phyloP scores from a whole-genome alignment of 148 eudicot species.

The Spergularia bocconei region DNA sequence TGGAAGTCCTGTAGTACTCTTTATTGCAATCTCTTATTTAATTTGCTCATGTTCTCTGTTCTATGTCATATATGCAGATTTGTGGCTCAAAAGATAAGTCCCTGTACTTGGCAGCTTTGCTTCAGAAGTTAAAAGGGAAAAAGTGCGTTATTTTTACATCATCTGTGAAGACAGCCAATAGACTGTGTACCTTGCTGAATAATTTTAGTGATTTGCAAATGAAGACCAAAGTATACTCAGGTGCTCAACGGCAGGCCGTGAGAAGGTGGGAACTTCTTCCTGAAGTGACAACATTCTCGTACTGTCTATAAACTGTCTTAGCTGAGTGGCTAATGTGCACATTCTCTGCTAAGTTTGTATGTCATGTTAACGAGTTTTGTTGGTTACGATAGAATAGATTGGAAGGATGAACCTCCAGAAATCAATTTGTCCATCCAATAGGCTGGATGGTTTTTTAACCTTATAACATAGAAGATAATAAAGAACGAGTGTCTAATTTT shows the following conservation, averaged over 20 bases:
- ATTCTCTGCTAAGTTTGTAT: background rate
- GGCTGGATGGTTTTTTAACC: background rate
- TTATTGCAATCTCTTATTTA: background rate
- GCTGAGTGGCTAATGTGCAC: background rate
- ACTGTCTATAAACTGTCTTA: background rate
- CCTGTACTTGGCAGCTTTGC: constrained; percentile 67
- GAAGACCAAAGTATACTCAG: constrained; percentile 76
- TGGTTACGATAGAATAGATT: background rate
- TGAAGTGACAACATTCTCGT: background rate
- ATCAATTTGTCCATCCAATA: no score
- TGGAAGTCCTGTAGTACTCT: no score
- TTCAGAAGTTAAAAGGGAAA: constrained; percentile 68
- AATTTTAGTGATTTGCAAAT: constrained; percentile 64
- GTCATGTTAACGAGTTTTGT: background rate
- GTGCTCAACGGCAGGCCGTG: constrained; percentile 72
- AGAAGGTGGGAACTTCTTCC: constrained; percentile 57
- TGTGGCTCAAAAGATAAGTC: constrained; percentile 79
- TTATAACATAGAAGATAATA: background rate
- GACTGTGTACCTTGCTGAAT: constrained; percentile 63
- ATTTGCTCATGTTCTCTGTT: constrained; percentile 5
- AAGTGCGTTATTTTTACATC: constrained; percentile 93
- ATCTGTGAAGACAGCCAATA: constrained; percentile 78
- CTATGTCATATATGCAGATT: constrained; percentile 47
- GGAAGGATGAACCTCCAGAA: background rate
- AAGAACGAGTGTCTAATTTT: no score